Conservation (phyloP, 2,329 filamentous ascomycete genomes). For the Colletotrichum plurivorum region DNA sequence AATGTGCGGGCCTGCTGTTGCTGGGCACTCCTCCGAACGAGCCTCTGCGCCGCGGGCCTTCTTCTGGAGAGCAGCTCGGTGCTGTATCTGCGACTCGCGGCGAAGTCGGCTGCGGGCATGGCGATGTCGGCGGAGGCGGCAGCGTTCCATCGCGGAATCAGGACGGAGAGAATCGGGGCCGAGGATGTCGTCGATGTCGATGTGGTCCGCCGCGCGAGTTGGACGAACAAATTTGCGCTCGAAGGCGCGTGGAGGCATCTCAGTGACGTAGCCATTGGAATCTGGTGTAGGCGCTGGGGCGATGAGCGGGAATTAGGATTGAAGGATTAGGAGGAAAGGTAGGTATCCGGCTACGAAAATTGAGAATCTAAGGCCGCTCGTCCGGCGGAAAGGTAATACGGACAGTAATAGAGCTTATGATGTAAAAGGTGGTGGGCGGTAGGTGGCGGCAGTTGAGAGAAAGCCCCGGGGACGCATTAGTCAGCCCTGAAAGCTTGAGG, state of each 20-base stretch:
- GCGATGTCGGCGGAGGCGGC: constrained; percentile 29
- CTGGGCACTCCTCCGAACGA: not conserved
- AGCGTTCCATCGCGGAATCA: constrained; percentile 45
- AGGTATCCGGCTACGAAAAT: constrained; percentile 49
- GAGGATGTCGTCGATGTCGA: constrained; percentile 41
- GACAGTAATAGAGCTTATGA: constrained; percentile 25
- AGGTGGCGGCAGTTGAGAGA: constrained; percentile 32
- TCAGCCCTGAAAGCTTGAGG: constrained; percentile 15
- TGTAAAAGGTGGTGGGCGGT: constrained; percentile 39
- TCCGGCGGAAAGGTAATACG: constrained; percentile 20
- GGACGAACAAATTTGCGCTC: constrained; percentile 57
- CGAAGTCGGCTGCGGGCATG: not conserved
- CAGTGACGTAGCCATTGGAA: constrained; percentile 49
- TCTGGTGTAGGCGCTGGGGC: not conserved
- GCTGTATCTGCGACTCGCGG: not conserved
- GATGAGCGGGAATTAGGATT: not conserved
- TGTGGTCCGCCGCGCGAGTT: constrained; percentile 54
- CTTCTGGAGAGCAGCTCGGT: not conserved
- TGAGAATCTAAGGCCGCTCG: constrained; percentile 52
- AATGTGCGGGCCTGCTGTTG: constrained; percentile 49
- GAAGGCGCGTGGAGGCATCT: constrained; percentile 57
- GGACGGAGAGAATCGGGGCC: constrained; percentile 53
- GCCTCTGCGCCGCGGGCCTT: constrained; percentile 4
- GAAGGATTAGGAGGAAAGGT: not conserved
- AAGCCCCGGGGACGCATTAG: constrained; percentile 15